A percentile compares a stretch with the other conserved stretches of the same genome.
Evolutionary conservation across 2,329 filamentous ascomycete genomes (phyloP).

Genomic region (Metarhizium rileyi): DNA sequence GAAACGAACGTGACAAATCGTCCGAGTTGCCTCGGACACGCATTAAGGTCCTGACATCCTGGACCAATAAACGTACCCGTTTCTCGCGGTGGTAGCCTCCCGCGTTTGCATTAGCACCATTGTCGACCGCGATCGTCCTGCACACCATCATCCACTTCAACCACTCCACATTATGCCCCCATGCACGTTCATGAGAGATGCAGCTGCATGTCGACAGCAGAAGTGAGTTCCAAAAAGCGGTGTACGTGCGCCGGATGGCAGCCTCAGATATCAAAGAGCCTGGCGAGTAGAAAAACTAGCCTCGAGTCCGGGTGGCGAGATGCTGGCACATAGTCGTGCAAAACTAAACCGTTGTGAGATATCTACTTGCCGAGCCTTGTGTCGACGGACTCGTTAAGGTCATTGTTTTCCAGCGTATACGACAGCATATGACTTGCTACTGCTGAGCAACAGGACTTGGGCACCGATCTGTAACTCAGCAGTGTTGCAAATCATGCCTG

Average conservation of each 20-base stretch:
- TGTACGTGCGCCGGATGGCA: background rate
- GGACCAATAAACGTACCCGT: background rate
- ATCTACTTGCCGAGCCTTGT: background rate
- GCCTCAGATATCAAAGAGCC: background rate
- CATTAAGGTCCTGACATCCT: background rate
- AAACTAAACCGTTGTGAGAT: background rate
- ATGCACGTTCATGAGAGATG: background rate
- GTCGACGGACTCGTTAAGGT: background rate
- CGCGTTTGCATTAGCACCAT: background rate
- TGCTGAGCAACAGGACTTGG: background rate
- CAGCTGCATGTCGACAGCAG: background rate
- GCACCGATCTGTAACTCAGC: background rate
- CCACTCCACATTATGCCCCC: background rate
- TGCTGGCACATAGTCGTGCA: background rate
- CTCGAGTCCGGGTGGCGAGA: background rate
- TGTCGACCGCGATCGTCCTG: background rate
- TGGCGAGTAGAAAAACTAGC: background rate
- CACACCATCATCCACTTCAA: slow-evolving; percentile 1
- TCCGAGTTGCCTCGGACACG: background rate
- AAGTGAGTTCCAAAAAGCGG: background rate
- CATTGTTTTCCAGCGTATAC: background rate
- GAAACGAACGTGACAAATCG: background rate
- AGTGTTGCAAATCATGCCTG: background rate
- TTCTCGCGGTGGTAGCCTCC: background rate
- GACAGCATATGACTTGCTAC: background rate